Conservation (phyloP, 805 yeast genomes). For the Suhomyces pyralidae region DNA sequence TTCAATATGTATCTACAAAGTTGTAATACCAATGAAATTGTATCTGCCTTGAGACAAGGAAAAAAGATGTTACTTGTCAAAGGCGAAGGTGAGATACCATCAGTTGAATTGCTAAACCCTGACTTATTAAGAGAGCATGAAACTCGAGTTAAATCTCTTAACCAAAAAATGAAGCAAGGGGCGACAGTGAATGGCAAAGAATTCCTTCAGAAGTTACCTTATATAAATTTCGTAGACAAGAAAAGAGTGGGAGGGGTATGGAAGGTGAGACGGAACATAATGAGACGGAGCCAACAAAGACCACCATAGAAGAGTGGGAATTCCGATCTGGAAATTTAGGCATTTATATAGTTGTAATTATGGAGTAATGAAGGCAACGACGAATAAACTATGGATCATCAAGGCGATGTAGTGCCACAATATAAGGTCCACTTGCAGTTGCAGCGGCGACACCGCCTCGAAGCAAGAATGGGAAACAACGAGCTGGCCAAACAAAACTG, state of each 20-base stretch:
- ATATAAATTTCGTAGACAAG: conserved; percentile 25
- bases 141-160: conserved; percentile 14
- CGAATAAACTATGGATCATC: neutral
- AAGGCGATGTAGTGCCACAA: neutral
- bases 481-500: neutral
- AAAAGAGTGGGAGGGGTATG: conserved; percentile 53
- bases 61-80: conserved; percentile 47
- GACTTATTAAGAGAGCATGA: conserved; percentile 18
- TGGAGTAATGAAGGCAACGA: neutral
- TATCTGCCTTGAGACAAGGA: conserved; percentile 8
- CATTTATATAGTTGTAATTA: neutral
- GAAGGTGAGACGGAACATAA: conserved; percentile 55
- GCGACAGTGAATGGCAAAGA: neutral
- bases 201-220: conserved; percentile 13
- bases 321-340: neutral
- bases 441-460: neutral
- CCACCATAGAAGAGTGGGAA: neutral
- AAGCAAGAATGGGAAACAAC: neutral
- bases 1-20: conserved; percentile 60
- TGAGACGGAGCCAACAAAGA: conserved; percentile 27
- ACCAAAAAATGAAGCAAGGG: conserved; percentile 5
- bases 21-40: conserved; percentile 12
- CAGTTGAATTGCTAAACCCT: conserved; percentile 46
- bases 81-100: conserved; percentile 67
- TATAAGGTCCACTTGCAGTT: neutral